Evolutionary conservation across 78 protist genomes (phyloP), one percentile per base, ranked within the genome.

Genomic region (Chrysochromulina parva): DNA sequence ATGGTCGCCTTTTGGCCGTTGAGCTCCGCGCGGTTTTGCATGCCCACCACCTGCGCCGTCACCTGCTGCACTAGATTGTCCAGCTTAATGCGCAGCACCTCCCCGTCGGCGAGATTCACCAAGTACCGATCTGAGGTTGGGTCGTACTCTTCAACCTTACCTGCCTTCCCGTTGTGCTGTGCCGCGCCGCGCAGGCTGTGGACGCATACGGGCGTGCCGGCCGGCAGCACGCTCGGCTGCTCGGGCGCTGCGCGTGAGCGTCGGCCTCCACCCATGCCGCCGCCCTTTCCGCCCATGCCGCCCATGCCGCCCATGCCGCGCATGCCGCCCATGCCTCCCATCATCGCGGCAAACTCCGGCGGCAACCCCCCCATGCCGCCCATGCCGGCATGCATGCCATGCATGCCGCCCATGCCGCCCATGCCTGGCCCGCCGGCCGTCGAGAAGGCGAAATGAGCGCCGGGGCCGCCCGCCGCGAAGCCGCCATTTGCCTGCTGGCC

Each of bases 91-190:
- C 24, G 17, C 59, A 76, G 85, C 54, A 6, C 59, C 26, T 76
- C 85, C 14, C 59, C 85, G 26, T 76, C 85, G 47, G 48, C 85
- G 58, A 76, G 85, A 7, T 52, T 20, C 48, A 76, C 58, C 2
- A 28, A 9, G 85, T 76, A 76, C 38, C 85, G 85, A 14, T 26
- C 0, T 3, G 59, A 1, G 24, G 17, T 4, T 5, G 19, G 4
- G 58, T 76, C 59, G 47, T 9, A 52, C 55, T 9, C 57, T 26
- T 3, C 13, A 1, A 52, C 59, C 13, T 22, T 1, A 1, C 59
- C 85, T 3, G 10, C 3, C 85, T 52, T 76, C 47, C 85, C 85
- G 58, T 76, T 76, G 85, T 52, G 85, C 59, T 76, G 59, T 59
- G 26, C 11, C 85, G 82, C 82, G 85, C 57, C 85, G 3, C 17